These are phyloP conservation scores for Suillus clintonianus DNA, from an alignment of 768 basidiomycete species.

Conservation along the genomic window DNA sequence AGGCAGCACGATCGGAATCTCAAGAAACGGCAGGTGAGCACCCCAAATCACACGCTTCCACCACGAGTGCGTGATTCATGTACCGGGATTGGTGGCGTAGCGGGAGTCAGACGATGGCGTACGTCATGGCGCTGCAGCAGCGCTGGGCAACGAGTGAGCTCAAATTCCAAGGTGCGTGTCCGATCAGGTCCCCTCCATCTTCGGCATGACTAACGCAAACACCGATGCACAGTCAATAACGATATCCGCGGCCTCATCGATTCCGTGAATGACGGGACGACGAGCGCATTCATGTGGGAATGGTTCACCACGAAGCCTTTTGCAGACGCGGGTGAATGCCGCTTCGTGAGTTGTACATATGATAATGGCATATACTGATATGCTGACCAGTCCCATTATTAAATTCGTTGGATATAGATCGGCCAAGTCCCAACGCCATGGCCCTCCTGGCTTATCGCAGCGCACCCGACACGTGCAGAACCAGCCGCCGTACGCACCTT, in stretches of 20 bases:
- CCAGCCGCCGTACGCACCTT: conserved; percentile 54
- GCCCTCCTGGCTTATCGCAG: conserved; percentile 96
- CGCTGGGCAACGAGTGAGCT: conserved; percentile 71
- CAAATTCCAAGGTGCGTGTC: conserved; percentile 65
- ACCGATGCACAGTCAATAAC: conserved; percentile 59
- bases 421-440: conserved; percentile 90
- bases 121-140: conserved; percentile 89
- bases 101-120: conserved; percentile 94
- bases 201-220: not conserved
- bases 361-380: not conserved
- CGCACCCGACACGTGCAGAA: conserved; percentile 68
- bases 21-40: conserved; percentile 75
- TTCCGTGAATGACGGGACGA: conserved; percentile 86
- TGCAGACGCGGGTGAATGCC: conserved; percentile 73
- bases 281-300: conserved; percentile 94
- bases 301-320: conserved; percentile 90
- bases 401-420: conserved; percentile 47
- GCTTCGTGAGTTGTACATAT: conserved; percentile 65
- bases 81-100: conserved; percentile 33
- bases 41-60: not conserved
- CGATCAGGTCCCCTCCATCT: not conserved
- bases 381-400: not conserved
- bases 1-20: conserved; percentile 86
- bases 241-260: conserved; percentile 79
- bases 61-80: not conserved